phyloP scores from a whole-genome alignment of 2,329 filamentous ascomycete species.

The Pseudogymnoascus sp. region DNA sequence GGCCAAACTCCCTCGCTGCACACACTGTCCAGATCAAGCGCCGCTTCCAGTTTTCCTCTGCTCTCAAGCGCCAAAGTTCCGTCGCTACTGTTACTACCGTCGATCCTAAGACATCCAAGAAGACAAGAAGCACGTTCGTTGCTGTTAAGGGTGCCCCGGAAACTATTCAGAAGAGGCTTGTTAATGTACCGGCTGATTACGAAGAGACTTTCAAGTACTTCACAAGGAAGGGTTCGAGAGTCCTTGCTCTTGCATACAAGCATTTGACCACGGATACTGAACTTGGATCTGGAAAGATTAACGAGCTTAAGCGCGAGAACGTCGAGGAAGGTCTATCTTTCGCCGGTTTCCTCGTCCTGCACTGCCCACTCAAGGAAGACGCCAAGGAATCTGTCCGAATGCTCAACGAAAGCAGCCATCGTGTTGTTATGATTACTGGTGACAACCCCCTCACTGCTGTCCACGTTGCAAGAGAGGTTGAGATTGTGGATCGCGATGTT shows the following conservation, averaged over 20 bases:
- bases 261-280: constrained; percentile 76
- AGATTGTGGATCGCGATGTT: constrained; percentile 93
- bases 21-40: constrained; percentile 91
- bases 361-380: constrained; percentile 93
- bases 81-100: constrained; percentile 72
- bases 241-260: constrained; percentile 90
- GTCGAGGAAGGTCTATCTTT: constrained; percentile 80
- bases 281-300: constrained; percentile 75
- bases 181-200: constrained; percentile 74
- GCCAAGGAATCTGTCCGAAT: constrained; percentile 89
- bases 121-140: constrained; percentile 77
- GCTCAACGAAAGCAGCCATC: constrained; percentile 97
- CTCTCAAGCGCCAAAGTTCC: constrained; percentile 91
- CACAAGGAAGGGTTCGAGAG: constrained; percentile 88
- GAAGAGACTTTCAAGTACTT: constrained; percentile 99
- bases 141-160: constrained; percentile 96
- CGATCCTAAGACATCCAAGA: constrained; percentile 64
- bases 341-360: constrained; percentile 89
- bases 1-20: constrained; percentile 39
- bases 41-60: constrained; percentile 96
- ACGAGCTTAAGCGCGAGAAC: constrained; percentile 87
- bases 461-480: constrained; percentile 88
- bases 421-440: constrained; percentile 98
- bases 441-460: constrained; percentile 96
- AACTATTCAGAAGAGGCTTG: constrained; percentile 90